A percentile compares a stretch with the other conserved stretches of the same genome.
Evolutionary conservation across 2,329 filamentous ascomycete species (phyloP).

Genomic region (Alternaria solani): DNA sequence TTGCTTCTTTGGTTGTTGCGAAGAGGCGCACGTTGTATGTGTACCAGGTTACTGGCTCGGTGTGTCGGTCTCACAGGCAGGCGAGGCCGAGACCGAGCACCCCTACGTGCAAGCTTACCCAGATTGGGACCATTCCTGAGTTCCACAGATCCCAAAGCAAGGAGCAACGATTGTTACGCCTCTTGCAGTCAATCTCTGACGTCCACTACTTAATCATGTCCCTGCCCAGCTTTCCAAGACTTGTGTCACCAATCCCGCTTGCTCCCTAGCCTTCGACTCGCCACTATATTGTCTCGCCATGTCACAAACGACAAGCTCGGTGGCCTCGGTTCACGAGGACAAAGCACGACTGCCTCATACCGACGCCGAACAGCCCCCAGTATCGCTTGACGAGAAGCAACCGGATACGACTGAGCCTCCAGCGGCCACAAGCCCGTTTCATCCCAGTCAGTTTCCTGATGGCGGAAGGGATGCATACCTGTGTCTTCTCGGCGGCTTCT

Average conservation of each 20-base stretch:
- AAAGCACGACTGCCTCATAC: constrained; percentile 10
- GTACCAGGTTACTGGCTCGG: constrained; percentile 1
- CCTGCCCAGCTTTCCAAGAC: not conserved
- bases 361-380: constrained; percentile 27
- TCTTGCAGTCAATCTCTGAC: not conserved
- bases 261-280: not conserved
- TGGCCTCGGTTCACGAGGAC: constrained; percentile 27
- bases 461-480: constrained; percentile 49
- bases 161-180: not conserved
- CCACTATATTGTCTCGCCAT: constrained; percentile 5
- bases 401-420: constrained; percentile 1
- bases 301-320: constrained; percentile 22
- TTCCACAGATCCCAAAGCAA: not conserved
- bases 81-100: constrained; percentile 7
- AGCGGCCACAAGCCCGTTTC: constrained; percentile 29
- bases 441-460: constrained; percentile 49
- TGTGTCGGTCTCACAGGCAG: constrained; percentile 1
- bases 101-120: not conserved
- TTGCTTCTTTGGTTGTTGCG: not conserved
- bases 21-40: not conserved
- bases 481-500: constrained; percentile 37
- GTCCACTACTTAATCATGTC: not conserved
- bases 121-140: not conserved
- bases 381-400: constrained; percentile 22
- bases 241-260: not conserved